These are phyloP conservation scores for Botrytis fabae DNA, from an alignment of 2,329 filamentous ascomycete genomes.

Conservation along the genomic window DNA sequence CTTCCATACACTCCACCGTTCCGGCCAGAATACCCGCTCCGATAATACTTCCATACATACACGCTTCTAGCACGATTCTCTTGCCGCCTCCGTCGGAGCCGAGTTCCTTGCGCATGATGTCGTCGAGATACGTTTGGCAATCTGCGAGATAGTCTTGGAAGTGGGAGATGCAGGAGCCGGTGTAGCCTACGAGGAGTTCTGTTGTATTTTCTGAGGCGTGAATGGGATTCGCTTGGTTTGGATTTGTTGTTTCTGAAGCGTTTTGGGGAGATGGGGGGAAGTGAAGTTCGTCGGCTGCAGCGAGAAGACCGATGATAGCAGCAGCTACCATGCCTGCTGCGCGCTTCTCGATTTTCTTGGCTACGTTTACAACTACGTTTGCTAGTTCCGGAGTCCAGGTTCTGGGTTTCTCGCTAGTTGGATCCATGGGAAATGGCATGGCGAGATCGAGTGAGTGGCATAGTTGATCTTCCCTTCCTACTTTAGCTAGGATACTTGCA, in stretches of 20 bases:
- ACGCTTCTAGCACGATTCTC: slow-evolving; percentile 53
- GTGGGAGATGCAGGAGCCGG: slow-evolving; percentile 76
- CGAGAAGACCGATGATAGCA: slow-evolving; percentile 68
- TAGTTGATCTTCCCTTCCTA: background rate
- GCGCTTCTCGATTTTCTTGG: slow-evolving; percentile 68
- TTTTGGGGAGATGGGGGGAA: slow-evolving; percentile 23
- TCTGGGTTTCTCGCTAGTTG: slow-evolving; percentile 37
- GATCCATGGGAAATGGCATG: background rate
- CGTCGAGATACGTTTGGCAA: slow-evolving; percentile 68
- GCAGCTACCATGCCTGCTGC: slow-evolving; percentile 75
- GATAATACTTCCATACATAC: slow-evolving; percentile 62
- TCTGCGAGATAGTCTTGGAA: slow-evolving; percentile 72
- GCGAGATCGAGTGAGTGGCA: background rate
- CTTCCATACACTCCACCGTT: slow-evolving; percentile 27
- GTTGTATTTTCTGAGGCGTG: slow-evolving; percentile 34
- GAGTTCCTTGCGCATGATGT: slow-evolving; percentile 48
- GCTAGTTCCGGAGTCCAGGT: slow-evolving; percentile 64
- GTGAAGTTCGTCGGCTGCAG: slow-evolving; percentile 66
- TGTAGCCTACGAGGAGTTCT: slow-evolving; percentile 75
- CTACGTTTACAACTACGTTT: slow-evolving; percentile 62
- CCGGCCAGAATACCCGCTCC: slow-evolving; percentile 61
- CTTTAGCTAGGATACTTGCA: slow-evolving; percentile 1
- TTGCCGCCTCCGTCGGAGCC: slow-evolving; percentile 39
- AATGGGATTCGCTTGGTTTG: background rate
- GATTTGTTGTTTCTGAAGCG: background rate